Evolutionary conservation across 169 alveolate genomes (phyloP), one percentile per base, ranked within the genome.

Genomic region (Plasmodium vivax): DNA sequence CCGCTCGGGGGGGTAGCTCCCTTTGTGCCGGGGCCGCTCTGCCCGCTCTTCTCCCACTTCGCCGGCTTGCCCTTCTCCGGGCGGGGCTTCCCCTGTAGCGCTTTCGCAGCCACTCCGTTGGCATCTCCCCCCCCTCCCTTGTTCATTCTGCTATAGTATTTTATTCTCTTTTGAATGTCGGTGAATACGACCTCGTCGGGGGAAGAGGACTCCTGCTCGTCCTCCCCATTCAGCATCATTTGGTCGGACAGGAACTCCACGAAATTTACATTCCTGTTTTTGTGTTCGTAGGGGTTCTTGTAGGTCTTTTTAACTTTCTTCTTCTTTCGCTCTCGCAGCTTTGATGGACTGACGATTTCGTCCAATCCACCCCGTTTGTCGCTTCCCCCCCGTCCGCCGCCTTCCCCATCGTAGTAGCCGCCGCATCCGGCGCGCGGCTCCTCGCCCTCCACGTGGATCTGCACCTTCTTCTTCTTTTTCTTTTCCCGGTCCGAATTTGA

Each of bases 211-310:
- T 23, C 30, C 16, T 51, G 36, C 14, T 32, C 68, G 12, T 85
- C 45, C 23, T 81, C 71, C 8, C 56, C 73, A 16, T 36, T 85
- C 14, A 74, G 43, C 30, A 74, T 77, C 85, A 85, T 85, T 16
- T 85, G 82, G 62, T 85, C 93, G 6, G 93, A 75, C 12, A 85
- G 34, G 45, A 75, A 85, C 9, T 85, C 93, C n/a, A 74, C 87
- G 38, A 85, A 85, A 12, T 74, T 54, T 23, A 85, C 30, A 27
- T 85, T 85, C 62, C 81, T 85, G 71, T 75, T 85, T 43, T 34
- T 85, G 1, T 75, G 10, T 32, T 36, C 19, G 41, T 68, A 71
- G 4, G 83, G 90, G 32, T 43, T 84, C 45, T 75, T 85, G 45
- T 51, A 56, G 19, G 14, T 10, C 19, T 85, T 85, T 85, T 85